These are phyloP conservation scores for Penicillium bovifimosum DNA, from an alignment of 495 filamentous ascomycete species.

Conservation along the genomic window DNA sequence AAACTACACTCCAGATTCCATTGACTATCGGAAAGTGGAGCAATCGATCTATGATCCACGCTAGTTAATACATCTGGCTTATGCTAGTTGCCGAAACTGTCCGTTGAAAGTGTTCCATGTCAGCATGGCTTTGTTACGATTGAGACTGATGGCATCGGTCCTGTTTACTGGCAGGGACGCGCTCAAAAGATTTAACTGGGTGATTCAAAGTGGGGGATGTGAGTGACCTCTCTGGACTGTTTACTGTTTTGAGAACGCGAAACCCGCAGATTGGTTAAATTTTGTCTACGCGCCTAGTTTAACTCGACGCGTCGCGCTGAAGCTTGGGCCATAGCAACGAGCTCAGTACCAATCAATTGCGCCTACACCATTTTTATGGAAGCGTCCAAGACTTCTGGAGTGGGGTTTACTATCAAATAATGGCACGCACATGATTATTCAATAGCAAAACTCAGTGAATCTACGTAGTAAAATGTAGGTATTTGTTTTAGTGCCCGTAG, in stretches of 20 bases:
- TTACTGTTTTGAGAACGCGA: slow-evolving; percentile 10
- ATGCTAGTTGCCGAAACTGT: slow-evolving; percentile 3
- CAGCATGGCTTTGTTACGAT: slow-evolving; percentile 8
- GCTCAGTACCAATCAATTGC: background rate
- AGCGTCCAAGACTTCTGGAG: background rate
- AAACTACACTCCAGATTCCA: background rate
- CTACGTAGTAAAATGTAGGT: background rate
- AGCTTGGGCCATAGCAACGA: slow-evolving; percentile 21
- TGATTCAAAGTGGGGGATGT: background rate
- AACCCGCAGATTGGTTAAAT: background rate
- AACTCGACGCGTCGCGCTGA: slow-evolving; percentile 13
- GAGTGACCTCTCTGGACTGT: background rate
- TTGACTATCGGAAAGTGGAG: background rate
- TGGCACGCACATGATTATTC: background rate
- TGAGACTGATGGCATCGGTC: background rate
- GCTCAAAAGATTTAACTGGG: background rate
- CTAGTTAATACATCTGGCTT: background rate
- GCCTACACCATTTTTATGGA: background rate
- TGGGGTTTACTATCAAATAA: background rate
- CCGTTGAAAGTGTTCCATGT: background rate
- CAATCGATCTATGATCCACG: background rate
- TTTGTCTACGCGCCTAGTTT: slow-evolving; percentile 15
- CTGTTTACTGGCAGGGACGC: slow-evolving; percentile 3
- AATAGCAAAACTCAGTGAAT: background rate
- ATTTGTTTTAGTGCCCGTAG: too few relatives aligned